Conservation (phyloP, 306 rosid species). For the Pueraria montana region DNA sequence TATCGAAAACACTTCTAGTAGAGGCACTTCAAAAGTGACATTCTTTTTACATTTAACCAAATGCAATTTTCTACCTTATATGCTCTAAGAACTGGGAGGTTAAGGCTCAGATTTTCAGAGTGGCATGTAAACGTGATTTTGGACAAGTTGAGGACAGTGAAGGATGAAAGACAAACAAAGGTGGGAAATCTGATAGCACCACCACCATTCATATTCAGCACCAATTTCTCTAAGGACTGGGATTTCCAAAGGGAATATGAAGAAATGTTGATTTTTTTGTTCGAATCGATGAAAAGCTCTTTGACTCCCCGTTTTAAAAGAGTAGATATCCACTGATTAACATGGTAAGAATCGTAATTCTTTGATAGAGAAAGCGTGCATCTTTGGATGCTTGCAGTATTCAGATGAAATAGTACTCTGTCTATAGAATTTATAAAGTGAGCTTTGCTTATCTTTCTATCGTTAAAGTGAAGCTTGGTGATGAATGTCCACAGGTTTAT, state of each 20-base stretch:
- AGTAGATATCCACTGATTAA: background rate
- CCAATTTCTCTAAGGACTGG: too few relatives aligned
- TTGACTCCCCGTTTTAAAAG: background rate
- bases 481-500: too few relatives aligned
- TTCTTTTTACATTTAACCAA: background rate
- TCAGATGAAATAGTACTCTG: too few relatives aligned
- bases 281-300: background rate
- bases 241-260: background rate
- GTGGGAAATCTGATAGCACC: background rate
- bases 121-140: background rate
- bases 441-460: too few relatives aligned
- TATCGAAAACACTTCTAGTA: conserved; percentile 16
- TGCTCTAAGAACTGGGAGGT: conserved; percentile 15
- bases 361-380: background rate
- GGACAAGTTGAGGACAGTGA: background rate
- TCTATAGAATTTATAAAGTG: too few relatives aligned
- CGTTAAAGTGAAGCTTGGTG: too few relatives aligned
- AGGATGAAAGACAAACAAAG: background rate
- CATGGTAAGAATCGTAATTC: background rate
- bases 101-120: background rate
- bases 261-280: background rate
- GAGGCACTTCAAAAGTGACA: conserved; percentile 38
- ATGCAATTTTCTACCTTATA: background rate
- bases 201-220: background rate
- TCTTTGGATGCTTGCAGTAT: background rate